Base-by-base conservation (phyloP, 177 flowering plant genomes). In the Vitis hybrid region DNA sequence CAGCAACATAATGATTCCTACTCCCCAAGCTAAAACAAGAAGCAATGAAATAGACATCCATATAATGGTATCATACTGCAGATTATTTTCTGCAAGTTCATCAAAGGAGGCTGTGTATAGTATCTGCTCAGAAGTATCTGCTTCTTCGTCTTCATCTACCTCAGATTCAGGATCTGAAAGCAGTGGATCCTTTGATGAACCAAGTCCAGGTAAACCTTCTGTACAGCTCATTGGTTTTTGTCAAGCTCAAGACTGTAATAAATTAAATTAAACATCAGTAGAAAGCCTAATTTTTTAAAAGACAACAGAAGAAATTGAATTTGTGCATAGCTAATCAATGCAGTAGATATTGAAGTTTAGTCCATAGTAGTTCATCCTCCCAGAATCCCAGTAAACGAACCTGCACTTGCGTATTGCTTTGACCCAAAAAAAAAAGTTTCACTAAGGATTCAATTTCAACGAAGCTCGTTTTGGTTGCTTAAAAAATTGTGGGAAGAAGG, bases 21-120 rank as follows among this genome's bases (percentile, higher is more conserved):
- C 67, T 58, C 94, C 94, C 94, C 97, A 91, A 52, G 97, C 94
- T 82, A 89, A 80, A 74, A 89, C 85, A 66, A 91, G 80, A 68
- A 89, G 65, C 53, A 87, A 59, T 2, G 97, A 89, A 74, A 89
- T 88, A 3, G 83, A 82, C 55, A 89, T 56, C 94, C 97, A 91
- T 75, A 91, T 83, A 14, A 88, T 70, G 7, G 86, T 85, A 64
- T 91, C 94, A 77, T 85, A 91, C 75, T 77, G 74, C 67, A 89
- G 9, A 58, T 55, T 60, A 68, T 71, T 78, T 12, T 59, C 59
- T 11, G 85, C 87, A 63, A 91, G 86, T 56, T 91, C 91, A 14
- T 89, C 90, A 75, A 91, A 91, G 13, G 94, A 84, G 50, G 92
- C 90, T 48, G 74, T 72, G 69, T 88, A 88, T 34, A 86, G 71